Evolutionary conservation across 2,329 filamentous ascomycete genomes (phyloP).

Genomic region (Stachybotrys chlorohalonatus): DNA sequence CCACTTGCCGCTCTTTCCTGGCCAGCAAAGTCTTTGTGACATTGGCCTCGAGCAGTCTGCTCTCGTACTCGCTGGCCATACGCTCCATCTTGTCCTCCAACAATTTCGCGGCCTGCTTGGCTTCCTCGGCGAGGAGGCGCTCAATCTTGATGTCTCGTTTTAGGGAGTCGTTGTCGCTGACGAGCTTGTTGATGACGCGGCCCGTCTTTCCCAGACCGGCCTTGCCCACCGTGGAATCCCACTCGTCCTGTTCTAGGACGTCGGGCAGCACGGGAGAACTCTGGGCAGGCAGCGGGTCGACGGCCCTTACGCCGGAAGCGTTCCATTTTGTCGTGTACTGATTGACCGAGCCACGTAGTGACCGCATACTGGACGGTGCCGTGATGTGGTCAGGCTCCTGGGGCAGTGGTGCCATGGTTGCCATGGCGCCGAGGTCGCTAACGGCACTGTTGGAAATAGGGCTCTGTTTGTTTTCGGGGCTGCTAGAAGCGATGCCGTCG

Average conservation of each 20-base stretch:
- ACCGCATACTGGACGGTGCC: slow-evolving; percentile 20
- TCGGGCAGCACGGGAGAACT: slow-evolving; percentile 18
- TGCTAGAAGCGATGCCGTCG: slow-evolving; percentile 36
- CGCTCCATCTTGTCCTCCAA: slow-evolving; percentile 65
- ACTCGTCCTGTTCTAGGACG: slow-evolving; percentile 29
- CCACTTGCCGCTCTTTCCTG: slow-evolving; percentile 66
- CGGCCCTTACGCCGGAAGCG: slow-evolving; percentile 18
- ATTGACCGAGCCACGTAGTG: slow-evolving; percentile 21
- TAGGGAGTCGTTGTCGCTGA: slow-evolving; percentile 70
- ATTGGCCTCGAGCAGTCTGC: slow-evolving; percentile 57
- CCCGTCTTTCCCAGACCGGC: slow-evolving; percentile 66
- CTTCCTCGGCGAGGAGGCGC: slow-evolving; percentile 56
- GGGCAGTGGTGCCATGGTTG: slow-evolving; percentile 20
- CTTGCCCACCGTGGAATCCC: slow-evolving; percentile 61
- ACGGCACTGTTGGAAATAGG: slow-evolving; percentile 47
- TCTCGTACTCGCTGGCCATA: slow-evolving; percentile 59
- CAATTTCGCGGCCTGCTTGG: slow-evolving; percentile 58
- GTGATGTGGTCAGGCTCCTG: slow-evolving; percentile 21
- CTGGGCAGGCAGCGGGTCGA: slow-evolving; percentile 17
- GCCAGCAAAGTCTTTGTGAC: slow-evolving; percentile 63
- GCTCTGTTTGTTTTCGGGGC: slow-evolving; percentile 37
- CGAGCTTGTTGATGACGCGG: slow-evolving; percentile 71
- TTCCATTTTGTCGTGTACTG: slow-evolving; percentile 22
- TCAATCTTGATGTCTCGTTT: slow-evolving; percentile 65
- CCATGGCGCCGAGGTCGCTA: slow-evolving; percentile 42